Percentiles rank a stretch among this genome's conserved stretches.
Conservation (phyloP, 768 basidiomycete species). For the Boletus rex-veris region DNA sequence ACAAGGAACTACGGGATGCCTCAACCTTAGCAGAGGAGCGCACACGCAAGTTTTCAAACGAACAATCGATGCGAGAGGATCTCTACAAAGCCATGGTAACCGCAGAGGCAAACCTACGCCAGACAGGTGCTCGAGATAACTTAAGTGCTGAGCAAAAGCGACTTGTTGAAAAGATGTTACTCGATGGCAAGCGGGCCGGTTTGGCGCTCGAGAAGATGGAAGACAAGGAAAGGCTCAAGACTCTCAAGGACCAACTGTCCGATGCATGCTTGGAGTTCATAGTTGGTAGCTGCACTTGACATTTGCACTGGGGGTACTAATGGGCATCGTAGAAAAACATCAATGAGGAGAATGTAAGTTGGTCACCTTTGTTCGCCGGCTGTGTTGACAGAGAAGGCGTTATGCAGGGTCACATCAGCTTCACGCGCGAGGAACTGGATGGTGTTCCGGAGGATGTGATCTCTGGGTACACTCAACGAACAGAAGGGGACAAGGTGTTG, state of each 20-base stretch:
- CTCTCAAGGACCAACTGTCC: constrained; percentile 72
- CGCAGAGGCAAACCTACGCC: constrained; percentile 65
- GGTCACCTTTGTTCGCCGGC: background rate
- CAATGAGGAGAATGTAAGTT: constrained; percentile 74
- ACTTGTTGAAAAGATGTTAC: constrained; percentile 73
- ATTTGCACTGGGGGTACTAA: background rate
- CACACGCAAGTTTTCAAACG: constrained; percentile 65
- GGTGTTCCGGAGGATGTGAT: constrained; percentile 79
- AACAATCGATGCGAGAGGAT: constrained; percentile 76
- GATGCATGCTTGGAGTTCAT: constrained; percentile 70
- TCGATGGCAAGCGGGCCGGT: constrained; percentile 76
- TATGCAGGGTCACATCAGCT: constrained; percentile 54
- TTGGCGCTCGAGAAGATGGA: constrained; percentile 68
- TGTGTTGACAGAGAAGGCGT: background rate
- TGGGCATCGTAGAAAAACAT: constrained; percentile 62
- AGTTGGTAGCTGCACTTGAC: constrained; percentile 39
- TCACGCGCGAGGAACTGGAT: constrained; percentile 69
- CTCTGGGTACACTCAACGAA: constrained; percentile 67
- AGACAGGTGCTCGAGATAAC: constrained; percentile 55
- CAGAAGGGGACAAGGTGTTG: constrained; percentile 50
- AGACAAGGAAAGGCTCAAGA: constrained; percentile 48
- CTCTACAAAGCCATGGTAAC: constrained; percentile 67
- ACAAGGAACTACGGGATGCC: constrained; percentile 72
- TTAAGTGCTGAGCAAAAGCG: constrained; percentile 67
- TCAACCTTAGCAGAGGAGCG: constrained; percentile 67